Conservation (phyloP, 495 filamentous ascomycete species). For the Paragyromitra xinjiangensis region DNA sequence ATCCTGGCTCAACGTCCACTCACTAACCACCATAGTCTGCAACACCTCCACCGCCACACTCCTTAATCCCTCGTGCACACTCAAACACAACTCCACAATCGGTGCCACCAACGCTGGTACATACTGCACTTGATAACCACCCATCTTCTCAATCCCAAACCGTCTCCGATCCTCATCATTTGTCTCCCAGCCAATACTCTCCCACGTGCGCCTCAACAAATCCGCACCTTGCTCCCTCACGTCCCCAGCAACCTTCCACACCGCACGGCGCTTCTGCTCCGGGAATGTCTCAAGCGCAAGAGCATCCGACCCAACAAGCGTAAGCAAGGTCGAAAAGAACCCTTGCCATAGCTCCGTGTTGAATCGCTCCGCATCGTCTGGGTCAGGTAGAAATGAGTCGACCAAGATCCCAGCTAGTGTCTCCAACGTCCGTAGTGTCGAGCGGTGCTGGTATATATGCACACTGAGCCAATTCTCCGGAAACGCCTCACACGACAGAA, state of each 20-base stretch:
- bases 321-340: slow-evolving; percentile 89
- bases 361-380: slow-evolving; percentile 91
- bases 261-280: slow-evolving; percentile 92
- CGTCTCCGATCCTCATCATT: slow-evolving; percentile 69
- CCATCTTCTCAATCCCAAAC: slow-evolving; percentile 84
- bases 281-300: slow-evolving; percentile 95
- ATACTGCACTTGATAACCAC: slow-evolving; percentile 98
- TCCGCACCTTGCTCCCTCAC: slow-evolving; percentile 91
- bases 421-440: slow-evolving; percentile 86
- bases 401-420: slow-evolving; percentile 79
- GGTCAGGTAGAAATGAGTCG: slow-evolving; percentile 79
- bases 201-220: slow-evolving; percentile 84
- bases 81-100: slow-evolving; percentile 92
- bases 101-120: slow-evolving; percentile 89
- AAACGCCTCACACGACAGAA: slow-evolving; percentile 89
- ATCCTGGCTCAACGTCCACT: slow-evolving; percentile 97
- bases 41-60: slow-evolving; percentile 90
- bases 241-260: slow-evolving; percentile 99
- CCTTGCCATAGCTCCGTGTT: slow-evolving; percentile 92
- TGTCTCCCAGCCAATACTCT: slow-evolving; percentile 96
- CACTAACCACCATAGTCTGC: slow-evolving; percentile 97
- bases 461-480: slow-evolving; percentile 89
- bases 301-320: slow-evolving; percentile 85
- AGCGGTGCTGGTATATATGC: slow-evolving; percentile 94
- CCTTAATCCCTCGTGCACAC: slow-evolving; percentile 90